Evolutionary conservation across 2,329 filamentous ascomycete species (phyloP).

Genomic region (Talaromyces rugulosus): DNA sequence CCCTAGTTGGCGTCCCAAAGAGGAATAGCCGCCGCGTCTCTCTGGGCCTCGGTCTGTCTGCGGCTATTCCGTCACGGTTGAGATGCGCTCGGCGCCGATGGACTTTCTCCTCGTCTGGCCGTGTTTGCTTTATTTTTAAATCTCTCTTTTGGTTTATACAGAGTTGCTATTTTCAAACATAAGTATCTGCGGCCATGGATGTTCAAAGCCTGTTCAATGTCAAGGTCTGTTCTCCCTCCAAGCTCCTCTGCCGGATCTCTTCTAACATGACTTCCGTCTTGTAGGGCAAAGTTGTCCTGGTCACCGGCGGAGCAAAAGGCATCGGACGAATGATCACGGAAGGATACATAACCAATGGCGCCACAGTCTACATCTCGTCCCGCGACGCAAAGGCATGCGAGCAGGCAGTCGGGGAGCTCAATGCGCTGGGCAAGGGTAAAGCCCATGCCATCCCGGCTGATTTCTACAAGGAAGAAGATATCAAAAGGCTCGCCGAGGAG

Average conservation of each 20-base stretch:
- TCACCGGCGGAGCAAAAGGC: constrained; percentile 50
- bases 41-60: background rate
- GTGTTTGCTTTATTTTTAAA: background rate
- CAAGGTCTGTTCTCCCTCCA: constrained; percentile 41
- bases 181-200: constrained; percentile 44
- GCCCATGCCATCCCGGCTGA: constrained; percentile 50
- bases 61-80: background rate
- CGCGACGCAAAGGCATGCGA: constrained; percentile 50
- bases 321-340: constrained; percentile 54
- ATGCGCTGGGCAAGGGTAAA: constrained; percentile 49
- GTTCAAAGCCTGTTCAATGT: constrained; percentile 54
- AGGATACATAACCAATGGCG: constrained; percentile 50
- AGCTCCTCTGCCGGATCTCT: constrained; percentile 47
- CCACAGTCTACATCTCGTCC: constrained; percentile 51
- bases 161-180: background rate
- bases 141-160: background rate
- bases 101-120: background rate
- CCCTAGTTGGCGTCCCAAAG: constrained; percentile 22
- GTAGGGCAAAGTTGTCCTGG: constrained; percentile 45
- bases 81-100: background rate
- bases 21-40: constrained; percentile 14
- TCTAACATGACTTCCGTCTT: background rate
- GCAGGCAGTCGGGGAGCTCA: constrained; percentile 44
- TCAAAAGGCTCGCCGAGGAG: constrained; percentile 46
- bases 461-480: constrained; percentile 50